Percentiles rank a stretch among this genome's conserved stretches.
Evolutionary conservation across 768 basidiomycete species (phyloP).

Genomic region (Leccinum incarnatum): DNA sequence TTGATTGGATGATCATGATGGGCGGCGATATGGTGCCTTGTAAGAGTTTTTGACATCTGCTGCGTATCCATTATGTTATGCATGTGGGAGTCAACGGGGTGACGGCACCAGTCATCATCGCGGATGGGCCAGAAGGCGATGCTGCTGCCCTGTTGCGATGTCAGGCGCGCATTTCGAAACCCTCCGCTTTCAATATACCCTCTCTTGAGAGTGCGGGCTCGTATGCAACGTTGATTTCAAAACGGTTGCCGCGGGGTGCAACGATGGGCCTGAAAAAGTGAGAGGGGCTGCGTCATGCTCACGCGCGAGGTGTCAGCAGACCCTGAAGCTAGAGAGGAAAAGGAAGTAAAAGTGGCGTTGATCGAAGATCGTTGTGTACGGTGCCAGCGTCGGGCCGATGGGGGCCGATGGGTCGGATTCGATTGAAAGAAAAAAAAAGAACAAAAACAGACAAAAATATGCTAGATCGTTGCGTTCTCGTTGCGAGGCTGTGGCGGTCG

Average conservation of each 20-base stretch:
- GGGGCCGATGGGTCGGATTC: not conserved
- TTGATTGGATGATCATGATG: conserved; percentile 4
- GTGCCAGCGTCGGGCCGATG: not conserved
- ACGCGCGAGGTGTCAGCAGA: not conserved
- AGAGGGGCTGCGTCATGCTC: not conserved
- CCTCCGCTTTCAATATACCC: not conserved
- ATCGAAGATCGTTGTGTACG: not conserved
- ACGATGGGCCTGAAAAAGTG: too few species aligned
- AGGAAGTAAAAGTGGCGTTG: not conserved
- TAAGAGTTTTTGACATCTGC: not conserved
- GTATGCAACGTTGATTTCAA: not conserved
- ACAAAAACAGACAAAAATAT: too few species aligned
- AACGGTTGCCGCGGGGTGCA: not conserved
- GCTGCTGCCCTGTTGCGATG: not conserved
- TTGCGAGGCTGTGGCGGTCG: too few species aligned
- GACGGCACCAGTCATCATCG: not conserved
- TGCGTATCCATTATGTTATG: not conserved
- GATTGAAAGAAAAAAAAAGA: not conserved
- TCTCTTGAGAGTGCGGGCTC: not conserved
- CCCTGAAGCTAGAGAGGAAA: not conserved
- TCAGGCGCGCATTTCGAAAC: not conserved
- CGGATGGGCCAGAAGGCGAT: not conserved
- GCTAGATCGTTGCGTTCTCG: too few species aligned
- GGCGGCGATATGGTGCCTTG: conserved; percentile 8
- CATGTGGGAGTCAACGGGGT: not conserved